A percentile compares a stretch with the other conserved stretches of the same genome.
Conservation (phyloP, 495 filamentous ascomycete genomes). For the Articulospora tetracladia region DNA sequence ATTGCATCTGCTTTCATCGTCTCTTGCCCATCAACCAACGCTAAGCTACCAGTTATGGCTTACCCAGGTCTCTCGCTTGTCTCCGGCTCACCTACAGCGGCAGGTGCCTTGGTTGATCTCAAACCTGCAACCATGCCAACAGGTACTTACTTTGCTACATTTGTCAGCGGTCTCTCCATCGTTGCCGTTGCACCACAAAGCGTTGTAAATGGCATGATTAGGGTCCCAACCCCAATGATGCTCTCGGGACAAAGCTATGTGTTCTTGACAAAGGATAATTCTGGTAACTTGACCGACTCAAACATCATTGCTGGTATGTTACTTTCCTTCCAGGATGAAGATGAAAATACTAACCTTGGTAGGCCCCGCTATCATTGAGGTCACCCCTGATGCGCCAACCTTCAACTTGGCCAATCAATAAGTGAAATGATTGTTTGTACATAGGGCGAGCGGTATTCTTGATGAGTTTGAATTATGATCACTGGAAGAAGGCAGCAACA, state of each 20-base stretch:
- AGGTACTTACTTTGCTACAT: constrained; percentile 14
- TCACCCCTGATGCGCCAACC: constrained; percentile 13
- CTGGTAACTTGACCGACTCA: constrained; percentile 19
- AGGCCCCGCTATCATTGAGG: constrained; percentile 17
- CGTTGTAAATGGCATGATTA: constrained; percentile 2
- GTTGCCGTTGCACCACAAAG: constrained; percentile 3
- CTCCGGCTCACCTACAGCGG: constrained; percentile 11
- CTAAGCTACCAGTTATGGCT: constrained; percentile 50
- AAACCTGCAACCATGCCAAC: constrained; percentile 10
- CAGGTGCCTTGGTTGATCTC: constrained; percentile 7
- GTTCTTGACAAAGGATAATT: constrained; percentile 21
- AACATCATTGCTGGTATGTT: constrained; percentile 16
- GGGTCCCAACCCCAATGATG: constrained; percentile 8
- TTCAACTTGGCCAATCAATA: constrained; percentile 13
- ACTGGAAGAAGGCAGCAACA: background rate
- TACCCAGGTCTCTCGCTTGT: constrained; percentile 42
- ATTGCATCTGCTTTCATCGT: constrained; percentile 54
- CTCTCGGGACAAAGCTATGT: constrained; percentile 18
- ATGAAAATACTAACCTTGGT: background rate
- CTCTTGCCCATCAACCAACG: constrained; percentile 49
- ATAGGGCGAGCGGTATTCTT: no score
- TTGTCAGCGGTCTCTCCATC: constrained; percentile 19
- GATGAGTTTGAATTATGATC: background rate
- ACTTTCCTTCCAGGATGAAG: background rate
- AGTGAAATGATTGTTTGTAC: background rate